Percentiles rank a stretch among this genome's conserved stretches.
Evolutionary conservation across 1,284 basidiomycete genomes (phyloP).

Genomic region (Meira miltonrushii): DNA sequence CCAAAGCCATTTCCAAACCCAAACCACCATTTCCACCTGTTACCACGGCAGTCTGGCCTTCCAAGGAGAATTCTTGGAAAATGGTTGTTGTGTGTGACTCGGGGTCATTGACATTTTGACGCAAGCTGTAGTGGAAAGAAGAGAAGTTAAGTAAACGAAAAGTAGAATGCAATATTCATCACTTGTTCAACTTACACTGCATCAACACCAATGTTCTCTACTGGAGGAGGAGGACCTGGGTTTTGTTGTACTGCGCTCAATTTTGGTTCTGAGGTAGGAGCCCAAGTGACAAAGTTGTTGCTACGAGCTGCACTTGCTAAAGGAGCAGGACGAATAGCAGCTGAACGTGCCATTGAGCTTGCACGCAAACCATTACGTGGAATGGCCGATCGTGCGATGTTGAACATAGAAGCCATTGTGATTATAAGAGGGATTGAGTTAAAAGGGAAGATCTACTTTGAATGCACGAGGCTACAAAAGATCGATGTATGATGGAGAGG

Average conservation of each 20-base stretch:
- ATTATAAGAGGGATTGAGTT: too few species aligned
- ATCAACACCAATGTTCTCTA: conserved; percentile 49
- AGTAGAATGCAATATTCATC: conserved; percentile 1
- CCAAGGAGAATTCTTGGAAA: conserved; percentile 68
- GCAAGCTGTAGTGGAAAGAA: conserved; percentile 18
- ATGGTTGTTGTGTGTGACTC: conserved; percentile 54
- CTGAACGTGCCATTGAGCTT: background rate
- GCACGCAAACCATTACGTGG: background rate
- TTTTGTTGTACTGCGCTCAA: conserved; percentile 22
- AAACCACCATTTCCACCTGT: conserved; percentile 67
- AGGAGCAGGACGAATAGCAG: background rate
- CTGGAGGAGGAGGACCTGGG: conserved; percentile 45
- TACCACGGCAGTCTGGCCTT: conserved; percentile 66
- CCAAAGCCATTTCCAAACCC: conserved; percentile 53
- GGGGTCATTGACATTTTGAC: conserved; percentile 34
- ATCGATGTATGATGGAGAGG: background rate
- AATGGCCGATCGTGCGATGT: conserved; percentile 2
- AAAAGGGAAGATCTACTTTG: background rate
- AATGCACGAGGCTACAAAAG: background rate
- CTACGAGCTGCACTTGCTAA: background rate
- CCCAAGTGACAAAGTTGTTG: conserved; percentile 14
- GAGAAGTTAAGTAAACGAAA: conserved; percentile 4
- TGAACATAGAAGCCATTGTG: conserved; percentile 8
- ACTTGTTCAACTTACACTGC: conserved; percentile 22
- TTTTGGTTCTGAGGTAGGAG: conserved; percentile 13